Percentiles rank a stretch among this genome's conserved stretches.
These are phyloP conservation scores for Epicoccum nigrum DNA, from an alignment of 2,329 filamentous ascomycete species.

Conservation along the genomic window DNA sequence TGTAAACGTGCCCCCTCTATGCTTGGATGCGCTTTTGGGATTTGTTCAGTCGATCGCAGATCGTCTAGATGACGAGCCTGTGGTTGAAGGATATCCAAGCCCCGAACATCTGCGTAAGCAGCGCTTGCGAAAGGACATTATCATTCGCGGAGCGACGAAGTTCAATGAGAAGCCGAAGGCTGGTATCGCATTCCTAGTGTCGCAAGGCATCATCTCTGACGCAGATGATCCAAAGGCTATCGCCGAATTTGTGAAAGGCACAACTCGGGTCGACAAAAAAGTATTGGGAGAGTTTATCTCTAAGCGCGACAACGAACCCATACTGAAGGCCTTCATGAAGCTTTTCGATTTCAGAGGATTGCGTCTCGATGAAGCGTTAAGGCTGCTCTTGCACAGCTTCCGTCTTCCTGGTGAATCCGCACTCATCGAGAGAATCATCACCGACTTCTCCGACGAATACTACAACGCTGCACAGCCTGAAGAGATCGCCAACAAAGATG, in stretches of 20 bases:
- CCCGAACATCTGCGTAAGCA: slow-evolving; percentile 70
- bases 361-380: slow-evolving; percentile 86
- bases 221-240: slow-evolving; percentile 75
- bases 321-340: slow-evolving; percentile 82
- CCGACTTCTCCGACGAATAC: slow-evolving; percentile 85
- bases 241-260: slow-evolving; percentile 86
- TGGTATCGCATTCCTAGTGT: slow-evolving; percentile 83
- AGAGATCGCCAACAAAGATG: slow-evolving; percentile 82
- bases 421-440: slow-evolving; percentile 91
- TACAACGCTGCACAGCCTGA: slow-evolving; percentile 71
- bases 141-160: slow-evolving; percentile 84
- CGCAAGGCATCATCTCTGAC: slow-evolving; percentile 83
- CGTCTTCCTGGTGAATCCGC: slow-evolving; percentile 91
- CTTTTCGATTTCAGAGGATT: slow-evolving; percentile 88
- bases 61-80: slow-evolving; percentile 74
- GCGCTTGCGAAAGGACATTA: slow-evolving; percentile 80
- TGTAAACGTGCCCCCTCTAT: slow-evolving; percentile 93
- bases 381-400: slow-evolving; percentile 88
- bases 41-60: slow-evolving; percentile 93
- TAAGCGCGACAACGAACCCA: slow-evolving; percentile 84
- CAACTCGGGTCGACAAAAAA: slow-evolving; percentile 86
- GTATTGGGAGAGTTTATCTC: slow-evolving; percentile 91
- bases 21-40: slow-evolving; percentile 86
- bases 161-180: slow-evolving; percentile 96
- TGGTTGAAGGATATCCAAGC: slow-evolving; percentile 69